These are phyloP conservation scores for Sequoiadendron giganteum DNA, from an alignment of 75 land plant genomes.

Conservation along the genomic window DNA sequence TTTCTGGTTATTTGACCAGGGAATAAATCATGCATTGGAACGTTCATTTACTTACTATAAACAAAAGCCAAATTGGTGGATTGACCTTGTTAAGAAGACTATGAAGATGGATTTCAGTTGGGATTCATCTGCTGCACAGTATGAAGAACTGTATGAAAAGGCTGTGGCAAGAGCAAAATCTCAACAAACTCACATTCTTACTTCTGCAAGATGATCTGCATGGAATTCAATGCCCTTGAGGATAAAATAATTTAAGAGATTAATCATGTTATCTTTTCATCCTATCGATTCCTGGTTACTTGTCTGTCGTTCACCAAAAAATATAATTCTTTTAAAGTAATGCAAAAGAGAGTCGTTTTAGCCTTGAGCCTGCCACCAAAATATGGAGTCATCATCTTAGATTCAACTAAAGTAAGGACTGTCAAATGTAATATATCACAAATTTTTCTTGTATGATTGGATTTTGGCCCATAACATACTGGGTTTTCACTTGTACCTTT, in stretches of 20 bases:
- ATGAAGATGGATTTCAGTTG: conserved; percentile 93
- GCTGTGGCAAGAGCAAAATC: conserved; percentile 71
- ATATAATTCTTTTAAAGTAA: not conserved
- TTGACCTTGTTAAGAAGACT: conserved; percentile 61
- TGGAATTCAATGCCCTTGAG: not conserved
- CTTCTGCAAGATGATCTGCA: not conserved
- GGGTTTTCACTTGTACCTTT: not conserved
- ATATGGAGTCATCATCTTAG: not conserved
- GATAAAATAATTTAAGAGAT: conserved; percentile 2
- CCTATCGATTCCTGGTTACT: not conserved
- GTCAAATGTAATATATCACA: not conserved
- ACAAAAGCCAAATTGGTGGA: conserved; percentile 56
- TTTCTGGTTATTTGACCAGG: conserved; percentile 38
- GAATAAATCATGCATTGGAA: conserved; percentile 71
- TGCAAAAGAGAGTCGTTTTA: not conserved
- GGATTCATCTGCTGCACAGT: conserved; percentile 84
- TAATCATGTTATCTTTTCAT: not conserved
- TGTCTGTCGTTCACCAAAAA: not conserved
- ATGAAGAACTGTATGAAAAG: conserved; percentile 79
- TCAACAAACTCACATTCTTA: not conserved
- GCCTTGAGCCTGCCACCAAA: not conserved
- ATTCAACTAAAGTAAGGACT: not conserved
- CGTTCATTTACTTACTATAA: conserved; percentile 66
- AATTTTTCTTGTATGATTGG: not conserved
- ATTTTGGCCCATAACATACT: not conserved